Evolutionary conservation across 2,329 filamentous ascomycete species (phyloP).

Genomic region (Magnaporthales sp.): DNA sequence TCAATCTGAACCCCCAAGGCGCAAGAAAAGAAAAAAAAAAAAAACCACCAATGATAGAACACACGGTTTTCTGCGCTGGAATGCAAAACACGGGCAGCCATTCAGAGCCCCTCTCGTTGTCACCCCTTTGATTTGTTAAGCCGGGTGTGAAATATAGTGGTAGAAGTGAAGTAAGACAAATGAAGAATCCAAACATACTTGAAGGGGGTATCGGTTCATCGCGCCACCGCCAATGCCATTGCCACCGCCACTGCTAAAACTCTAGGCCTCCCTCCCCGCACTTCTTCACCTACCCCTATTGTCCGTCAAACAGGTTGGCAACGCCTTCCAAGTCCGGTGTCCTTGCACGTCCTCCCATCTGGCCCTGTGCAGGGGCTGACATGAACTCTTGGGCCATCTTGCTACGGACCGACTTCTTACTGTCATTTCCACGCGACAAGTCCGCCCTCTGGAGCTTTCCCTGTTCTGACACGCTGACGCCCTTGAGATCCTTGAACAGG

Average conservation of each 20-base stretch:
- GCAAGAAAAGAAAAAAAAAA: not conserved
- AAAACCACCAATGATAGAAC: not conserved
- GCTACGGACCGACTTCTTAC: slow-evolving; percentile 37
- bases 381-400: slow-evolving; percentile 61
- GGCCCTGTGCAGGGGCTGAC: slow-evolving; percentile 29
- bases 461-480: slow-evolving; percentile 87
- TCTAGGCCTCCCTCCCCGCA: not conserved
- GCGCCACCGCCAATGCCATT: not conserved
- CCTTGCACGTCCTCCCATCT: slow-evolving; percentile 19
- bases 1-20: not conserved
- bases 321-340: slow-evolving; percentile 48
- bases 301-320: slow-evolving; percentile 36
- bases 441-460: slow-evolving; percentile 61
- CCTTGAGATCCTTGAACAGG: slow-evolving; percentile 76
- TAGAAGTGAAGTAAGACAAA: not conserved
- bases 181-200: not conserved
- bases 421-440: not conserved
- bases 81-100: not conserved
- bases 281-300: not conserved
- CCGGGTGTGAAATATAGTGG: not conserved
- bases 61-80: not conserved
- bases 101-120: no score
- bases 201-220: not conserved
- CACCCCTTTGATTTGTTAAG: not conserved
- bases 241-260: not conserved